These are phyloP conservation scores for Yarrowia osloensis DNA, from an alignment of 805 yeast species.

Conservation along the genomic window DNA sequence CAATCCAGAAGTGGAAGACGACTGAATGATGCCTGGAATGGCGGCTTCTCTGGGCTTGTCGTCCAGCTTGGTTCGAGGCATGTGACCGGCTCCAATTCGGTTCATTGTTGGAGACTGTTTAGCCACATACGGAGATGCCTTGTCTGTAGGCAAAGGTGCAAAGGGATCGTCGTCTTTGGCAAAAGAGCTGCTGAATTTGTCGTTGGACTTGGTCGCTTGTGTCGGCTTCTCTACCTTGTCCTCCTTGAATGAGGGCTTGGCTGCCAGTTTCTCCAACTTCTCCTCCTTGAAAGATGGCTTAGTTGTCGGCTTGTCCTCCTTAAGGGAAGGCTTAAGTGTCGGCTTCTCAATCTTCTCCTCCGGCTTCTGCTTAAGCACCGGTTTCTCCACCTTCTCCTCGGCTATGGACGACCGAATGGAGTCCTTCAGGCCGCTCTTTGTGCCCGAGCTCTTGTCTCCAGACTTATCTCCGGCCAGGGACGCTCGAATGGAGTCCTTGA, in stretches of 20 bases:
- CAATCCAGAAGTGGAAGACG: slow-evolving; percentile 1
- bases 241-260: background rate
- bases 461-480: background rate
- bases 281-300: background rate
- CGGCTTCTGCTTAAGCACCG: background rate
- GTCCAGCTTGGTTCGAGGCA: slow-evolving; percentile 18
- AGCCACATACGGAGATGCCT: slow-evolving; percentile 1
- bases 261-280: background rate
- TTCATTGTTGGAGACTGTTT: slow-evolving; percentile 9
- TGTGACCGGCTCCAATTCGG: slow-evolving; percentile 17
- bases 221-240: background rate
- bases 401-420: background rate
- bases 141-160: slow-evolving; percentile 18
- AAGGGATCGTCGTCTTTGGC: background rate
- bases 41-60: background rate
- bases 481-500: slow-evolving; percentile 17
- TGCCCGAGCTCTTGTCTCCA: background rate
- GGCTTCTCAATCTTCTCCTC: background rate
- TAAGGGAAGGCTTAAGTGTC: background rate
- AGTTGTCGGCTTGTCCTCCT: background rate
- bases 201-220: background rate
- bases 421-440: background rate
- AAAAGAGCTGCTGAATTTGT: background rate
- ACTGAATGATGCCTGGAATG: slow-evolving; percentile 20
- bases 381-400: background rate